Base-by-base conservation (phyloP, 73 alveolate genomes). In the Paramecium bursaria region DNA sequence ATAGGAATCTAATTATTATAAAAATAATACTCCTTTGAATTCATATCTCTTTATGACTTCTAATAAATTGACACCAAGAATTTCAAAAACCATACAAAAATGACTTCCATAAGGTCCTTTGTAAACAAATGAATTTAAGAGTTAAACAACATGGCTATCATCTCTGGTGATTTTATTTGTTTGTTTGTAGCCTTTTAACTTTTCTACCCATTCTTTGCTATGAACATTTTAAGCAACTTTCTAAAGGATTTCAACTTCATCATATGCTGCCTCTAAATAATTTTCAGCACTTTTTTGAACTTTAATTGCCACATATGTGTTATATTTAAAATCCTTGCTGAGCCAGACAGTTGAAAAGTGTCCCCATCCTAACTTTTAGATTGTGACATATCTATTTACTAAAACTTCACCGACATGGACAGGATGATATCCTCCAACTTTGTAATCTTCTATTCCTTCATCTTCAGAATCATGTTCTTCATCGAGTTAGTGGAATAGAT, bases 341-440 rank as follows among this genome's bases (percentile, higher is more conserved):
- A 97, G 97, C 99, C 99, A 97, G 13, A 97, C 99, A 3, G 99
- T 97, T 29, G 98, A 95, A 87, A 96, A 96, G 91, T 96, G 99
- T n/a, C 99, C 99, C 98, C 99, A 97, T 3, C 99, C 99, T 30
- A 97, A 74, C 52, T 97, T 97, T 82, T 97, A 94, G 57, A 96
- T 88, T 47, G 95, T 90, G 13, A 94, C 92, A 87, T 98, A 98
- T 48, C 99, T 93, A 74, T 95, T 98, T 17, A 92, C 49, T 73
- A 95, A 86, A n/a, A 93, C 90, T 92, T 97, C 99, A 2, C 99
- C 99, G 46, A 96, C 92, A 51, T 96, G 99, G 48, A 97, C 99
- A 0, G 99, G 99, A 76, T 97, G 99, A 76, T 97, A 97, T 48
- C 99, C 99, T 17, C 99, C 99, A 31, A 92, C 87, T 53, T 97